A percentile compares a stretch with the other conserved stretches of the same genome.
Evolutionary conservation across 345 rosid species (phyloP).

Genomic region (Reutealis trisperma): DNA sequence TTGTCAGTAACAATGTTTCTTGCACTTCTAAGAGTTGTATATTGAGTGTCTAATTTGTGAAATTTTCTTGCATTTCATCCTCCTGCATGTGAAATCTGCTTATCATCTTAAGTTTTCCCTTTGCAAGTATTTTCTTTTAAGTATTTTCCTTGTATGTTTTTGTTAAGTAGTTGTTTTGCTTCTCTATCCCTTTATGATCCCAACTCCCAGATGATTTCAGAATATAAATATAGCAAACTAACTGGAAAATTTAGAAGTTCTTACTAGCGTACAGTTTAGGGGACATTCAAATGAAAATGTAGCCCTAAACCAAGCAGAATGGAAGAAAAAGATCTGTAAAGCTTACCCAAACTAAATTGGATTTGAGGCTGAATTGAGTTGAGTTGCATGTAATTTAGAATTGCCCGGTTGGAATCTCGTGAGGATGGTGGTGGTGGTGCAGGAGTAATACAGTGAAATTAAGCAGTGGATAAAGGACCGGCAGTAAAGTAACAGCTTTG

Average conservation of each 20-base stretch:
- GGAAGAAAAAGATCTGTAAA: neutral
- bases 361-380: neutral
- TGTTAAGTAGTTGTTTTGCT: neutral
- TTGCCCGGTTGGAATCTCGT: neutral
- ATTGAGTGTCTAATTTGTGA: neutral
- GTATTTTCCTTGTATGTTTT: neutral
- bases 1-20: slow-evolving; percentile 49
- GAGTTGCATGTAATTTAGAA: neutral
- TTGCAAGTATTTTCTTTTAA: neutral
- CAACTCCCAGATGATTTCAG: neutral
- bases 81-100: neutral
- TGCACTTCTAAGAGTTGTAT: neutral
- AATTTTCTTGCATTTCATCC: slow-evolving; percentile 4
- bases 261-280: neutral
- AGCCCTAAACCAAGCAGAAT: neutral
- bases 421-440: too few relatives aligned
- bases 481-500: too few relatives aligned
- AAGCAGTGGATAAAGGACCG: too few relatives aligned
- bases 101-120: neutral
- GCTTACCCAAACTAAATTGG: neutral
- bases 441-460: too few relatives aligned
- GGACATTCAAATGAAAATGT: neutral
- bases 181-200: neutral
- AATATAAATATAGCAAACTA: neutral
- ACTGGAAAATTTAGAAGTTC: neutral